Conservation (phyloP, 257 asterid species). For the Nicotiana obtusifolia region DNA sequence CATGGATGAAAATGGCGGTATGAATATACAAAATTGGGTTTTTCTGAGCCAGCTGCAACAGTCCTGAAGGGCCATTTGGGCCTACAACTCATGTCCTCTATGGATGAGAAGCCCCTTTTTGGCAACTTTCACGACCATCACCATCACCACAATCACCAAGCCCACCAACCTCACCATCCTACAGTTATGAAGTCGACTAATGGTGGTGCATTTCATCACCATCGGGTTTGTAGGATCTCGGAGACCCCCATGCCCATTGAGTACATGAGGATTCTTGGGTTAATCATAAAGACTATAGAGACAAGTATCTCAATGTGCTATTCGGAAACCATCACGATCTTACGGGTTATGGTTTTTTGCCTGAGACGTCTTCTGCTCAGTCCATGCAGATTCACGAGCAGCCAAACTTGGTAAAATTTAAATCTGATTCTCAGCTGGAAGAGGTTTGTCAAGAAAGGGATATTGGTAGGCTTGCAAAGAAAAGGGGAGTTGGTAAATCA, state of each 20-base stretch:
- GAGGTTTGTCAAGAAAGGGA: constrained; percentile 43
- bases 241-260: constrained; percentile 41
- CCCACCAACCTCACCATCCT: constrained; percentile 31
- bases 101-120: constrained; percentile 48
- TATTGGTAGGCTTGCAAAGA: constrained; percentile 32
- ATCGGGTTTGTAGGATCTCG: constrained; percentile 48
- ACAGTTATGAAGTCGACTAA: constrained; percentile 46
- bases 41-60: constrained; percentile 29
- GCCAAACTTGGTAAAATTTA: constrained; percentile 27
- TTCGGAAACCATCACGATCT: constrained; percentile 38
- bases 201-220: constrained; percentile 61
- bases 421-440: constrained; percentile 28
- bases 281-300: constrained; percentile 33
- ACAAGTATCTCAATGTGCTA: constrained; percentile 35
- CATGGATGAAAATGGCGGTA: constrained; percentile 58
- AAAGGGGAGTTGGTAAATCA: constrained; percentile 42
- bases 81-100: constrained; percentile 54
- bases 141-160: neutral
- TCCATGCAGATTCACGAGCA: constrained; percentile 46
- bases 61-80: constrained; percentile 35
- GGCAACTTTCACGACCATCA: constrained; percentile 31
- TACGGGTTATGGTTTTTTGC: constrained; percentile 41
- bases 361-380: constrained; percentile 51
- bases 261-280: constrained; percentile 42
- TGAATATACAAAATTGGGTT: constrained; percentile 50